Evolutionary conservation across 2,329 filamentous ascomycete species (phyloP).

Genomic region (Biscogniauxia sp.): DNA sequence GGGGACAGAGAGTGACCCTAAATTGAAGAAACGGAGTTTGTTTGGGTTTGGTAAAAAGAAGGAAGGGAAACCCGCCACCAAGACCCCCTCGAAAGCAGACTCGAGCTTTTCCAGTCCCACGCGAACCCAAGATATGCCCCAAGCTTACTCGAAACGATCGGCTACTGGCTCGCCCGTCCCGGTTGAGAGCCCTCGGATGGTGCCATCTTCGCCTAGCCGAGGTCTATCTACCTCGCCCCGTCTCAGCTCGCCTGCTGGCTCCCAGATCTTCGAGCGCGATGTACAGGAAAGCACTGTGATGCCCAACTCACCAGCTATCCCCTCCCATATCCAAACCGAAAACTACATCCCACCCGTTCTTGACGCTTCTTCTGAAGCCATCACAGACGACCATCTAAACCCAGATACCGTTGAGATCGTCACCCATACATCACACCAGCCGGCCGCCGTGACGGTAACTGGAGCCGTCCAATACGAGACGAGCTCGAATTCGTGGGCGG

Average conservation of each 20-base stretch:
- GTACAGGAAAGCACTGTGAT: slow-evolving; percentile 77
- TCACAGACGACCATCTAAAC: slow-evolving; percentile 81
- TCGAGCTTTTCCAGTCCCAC: slow-evolving; percentile 34
- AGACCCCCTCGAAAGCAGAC: slow-evolving; percentile 30
- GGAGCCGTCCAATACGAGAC: slow-evolving; percentile 42
- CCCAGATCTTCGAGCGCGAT: slow-evolving; percentile 89
- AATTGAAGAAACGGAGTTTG: slow-evolving; percentile 54
- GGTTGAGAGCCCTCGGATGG: slow-evolving; percentile 42
- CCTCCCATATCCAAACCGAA: slow-evolving; percentile 89
- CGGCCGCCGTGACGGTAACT: slow-evolving; percentile 67
- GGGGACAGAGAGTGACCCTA: slow-evolving; percentile 34
- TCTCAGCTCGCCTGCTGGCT: slow-evolving; percentile 72
- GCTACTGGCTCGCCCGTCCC: slow-evolving; percentile 43
- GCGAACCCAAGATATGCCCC: slow-evolving; percentile 30
- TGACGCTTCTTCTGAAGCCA: slow-evolving; percentile 86
- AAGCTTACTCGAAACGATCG: slow-evolving; percentile 37
- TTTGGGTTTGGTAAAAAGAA: slow-evolving; percentile 65
- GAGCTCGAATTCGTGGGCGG: slow-evolving; percentile 52
- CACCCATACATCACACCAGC: slow-evolving; percentile 80
- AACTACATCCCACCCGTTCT: slow-evolving; percentile 90
- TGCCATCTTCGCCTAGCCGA: slow-evolving; percentile 64
- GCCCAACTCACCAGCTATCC: slow-evolving; percentile 80
- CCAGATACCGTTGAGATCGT: slow-evolving; percentile 92
- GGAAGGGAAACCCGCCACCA: slow-evolving; percentile 40
- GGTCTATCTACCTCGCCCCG: slow-evolving; percentile 66